Evolutionary conservation across 2,329 filamentous ascomycete genomes (phyloP).

Genomic region (Davidsoniella eucalypti): DNA sequence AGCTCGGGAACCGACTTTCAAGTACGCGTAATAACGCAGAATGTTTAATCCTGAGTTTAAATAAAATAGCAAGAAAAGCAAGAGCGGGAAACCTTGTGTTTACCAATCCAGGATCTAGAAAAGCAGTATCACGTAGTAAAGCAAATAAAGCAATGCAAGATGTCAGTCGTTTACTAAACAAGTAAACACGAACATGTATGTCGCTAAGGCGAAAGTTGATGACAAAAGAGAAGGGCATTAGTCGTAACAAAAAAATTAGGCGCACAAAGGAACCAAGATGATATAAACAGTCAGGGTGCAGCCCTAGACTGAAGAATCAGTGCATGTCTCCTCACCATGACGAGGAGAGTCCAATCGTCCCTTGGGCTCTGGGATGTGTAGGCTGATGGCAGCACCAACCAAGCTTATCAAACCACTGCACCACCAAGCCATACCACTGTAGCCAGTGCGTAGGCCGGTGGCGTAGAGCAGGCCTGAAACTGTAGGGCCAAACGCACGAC

Average conservation of each 20-base stretch:
- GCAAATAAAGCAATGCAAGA: too few relatives aligned
- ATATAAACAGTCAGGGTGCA: background rate
- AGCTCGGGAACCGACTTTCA: too few relatives aligned
- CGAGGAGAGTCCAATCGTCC: constrained; percentile 21
- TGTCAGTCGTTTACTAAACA: too few relatives aligned
- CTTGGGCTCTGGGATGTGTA: constrained; percentile 54
- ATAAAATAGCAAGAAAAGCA: too few relatives aligned
- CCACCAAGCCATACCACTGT: constrained; percentile 91
- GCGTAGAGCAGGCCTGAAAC: constrained; percentile 76
- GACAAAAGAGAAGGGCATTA: constrained; percentile 1
- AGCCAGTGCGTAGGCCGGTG: constrained; percentile 60
- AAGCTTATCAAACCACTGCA: constrained; percentile 62
- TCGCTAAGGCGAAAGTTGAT: background rate
- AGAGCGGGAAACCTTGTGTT: too few relatives aligned
- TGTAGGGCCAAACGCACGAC: constrained; percentile 74
- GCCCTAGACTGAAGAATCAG: background rate
- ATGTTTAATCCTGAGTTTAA: too few relatives aligned
- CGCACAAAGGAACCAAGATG: background rate
- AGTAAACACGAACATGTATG: background rate
- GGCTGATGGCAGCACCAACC: constrained; percentile 56
- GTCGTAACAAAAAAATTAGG: constrained; percentile 2
- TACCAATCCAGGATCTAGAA: too few relatives aligned
- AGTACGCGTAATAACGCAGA: too few relatives aligned
- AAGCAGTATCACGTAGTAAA: too few relatives aligned
- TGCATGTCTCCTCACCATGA: constrained; percentile 23